Evolutionary conservation across 1,284 basidiomycete species (phyloP).

Genomic region (Lignosus rhinocerotis): DNA sequence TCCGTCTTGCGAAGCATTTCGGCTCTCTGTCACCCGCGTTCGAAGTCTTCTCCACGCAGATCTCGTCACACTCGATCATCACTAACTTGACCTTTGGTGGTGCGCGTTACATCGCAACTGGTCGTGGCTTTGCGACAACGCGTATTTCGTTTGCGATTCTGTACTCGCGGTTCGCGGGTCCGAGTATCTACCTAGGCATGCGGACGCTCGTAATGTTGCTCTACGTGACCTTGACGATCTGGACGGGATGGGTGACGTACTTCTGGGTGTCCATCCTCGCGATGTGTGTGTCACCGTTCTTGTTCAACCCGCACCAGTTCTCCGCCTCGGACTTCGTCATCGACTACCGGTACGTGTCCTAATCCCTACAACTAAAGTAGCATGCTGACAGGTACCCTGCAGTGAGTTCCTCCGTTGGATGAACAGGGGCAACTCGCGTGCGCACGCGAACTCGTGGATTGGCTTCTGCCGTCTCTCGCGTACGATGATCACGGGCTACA

Average conservation of each 20-base stretch:
- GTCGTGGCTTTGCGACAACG: slow-evolving; percentile 94
- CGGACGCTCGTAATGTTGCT: slow-evolving; percentile 87
- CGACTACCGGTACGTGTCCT: slow-evolving; percentile 77
- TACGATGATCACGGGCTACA: slow-evolving; percentile 96
- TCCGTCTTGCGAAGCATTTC: slow-evolving; percentile 91
- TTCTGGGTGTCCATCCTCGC: slow-evolving; percentile 93
- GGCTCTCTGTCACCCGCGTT: slow-evolving; percentile 91
- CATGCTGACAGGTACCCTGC: slow-evolving; percentile 18
- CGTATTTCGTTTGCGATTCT: slow-evolving; percentile 91
- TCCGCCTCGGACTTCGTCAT: slow-evolving; percentile 93
- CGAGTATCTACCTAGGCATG: slow-evolving; percentile 95
- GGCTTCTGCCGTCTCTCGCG: slow-evolving; percentile 94
- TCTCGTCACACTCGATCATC: slow-evolving; percentile 93
- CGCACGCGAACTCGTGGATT: slow-evolving; percentile 98
- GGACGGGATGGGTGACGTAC: slow-evolving; percentile 91
- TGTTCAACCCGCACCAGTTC: slow-evolving; percentile 98
- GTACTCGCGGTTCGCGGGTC: slow-evolving; percentile 95
- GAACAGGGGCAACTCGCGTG: slow-evolving; percentile 93
- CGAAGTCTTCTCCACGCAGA: slow-evolving; percentile 95
- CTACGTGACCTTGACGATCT: slow-evolving; percentile 87
- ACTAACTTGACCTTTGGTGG: slow-evolving; percentile 96
- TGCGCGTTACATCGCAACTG: slow-evolving; percentile 98
- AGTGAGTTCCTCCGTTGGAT: slow-evolving; percentile 97
- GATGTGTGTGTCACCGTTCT: slow-evolving; percentile 89
- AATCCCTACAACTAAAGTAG: background rate